These are phyloP conservation scores for Arabidopsis hybrid DNA, from an alignment of 441 rosid genomes.

Conservation along the genomic window DNA sequence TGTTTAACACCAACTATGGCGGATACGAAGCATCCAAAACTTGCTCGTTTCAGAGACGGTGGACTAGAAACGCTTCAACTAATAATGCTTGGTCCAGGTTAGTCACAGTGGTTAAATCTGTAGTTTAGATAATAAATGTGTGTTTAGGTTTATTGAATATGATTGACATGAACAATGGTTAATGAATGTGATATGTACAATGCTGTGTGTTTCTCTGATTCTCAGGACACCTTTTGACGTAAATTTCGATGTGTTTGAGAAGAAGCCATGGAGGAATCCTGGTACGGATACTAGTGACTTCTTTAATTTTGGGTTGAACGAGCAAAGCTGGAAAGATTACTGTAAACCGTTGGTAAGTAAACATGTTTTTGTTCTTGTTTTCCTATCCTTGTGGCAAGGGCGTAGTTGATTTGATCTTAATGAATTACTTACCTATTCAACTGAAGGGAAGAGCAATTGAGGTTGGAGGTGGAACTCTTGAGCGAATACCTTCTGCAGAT, in stretches of 20 bases:
- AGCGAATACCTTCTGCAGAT: conserved; percentile 64
- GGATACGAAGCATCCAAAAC: conserved; percentile 29
- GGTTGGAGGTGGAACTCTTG: conserved; percentile 57
- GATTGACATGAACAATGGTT: neutral
- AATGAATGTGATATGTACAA: neutral
- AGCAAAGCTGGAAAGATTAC: conserved; percentile 39
- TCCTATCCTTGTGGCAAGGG: neutral
- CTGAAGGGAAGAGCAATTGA: conserved; percentile 70
- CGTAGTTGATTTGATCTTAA: conserved; percentile 18
- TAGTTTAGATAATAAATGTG: neutral
- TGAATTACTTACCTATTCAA: conserved; percentile 42
- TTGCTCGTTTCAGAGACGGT: conserved; percentile 26
- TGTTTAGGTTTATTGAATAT: conserved; percentile 6
- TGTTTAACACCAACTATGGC: conserved; percentile 25
- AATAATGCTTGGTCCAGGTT: conserved; percentile 60
- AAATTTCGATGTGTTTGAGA: conserved; percentile 17
- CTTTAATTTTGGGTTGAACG: conserved; percentile 37
- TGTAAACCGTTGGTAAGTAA: conserved; percentile 34
- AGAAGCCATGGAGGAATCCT: conserved; percentile 41
- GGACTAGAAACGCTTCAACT: conserved; percentile 34
- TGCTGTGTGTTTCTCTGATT: conserved; percentile 5
- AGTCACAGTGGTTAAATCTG: conserved; percentile 35
- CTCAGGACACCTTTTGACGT: conserved; percentile 27
- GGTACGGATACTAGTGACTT: conserved; percentile 30
- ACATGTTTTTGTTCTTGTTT: conserved; percentile 7